These are phyloP conservation scores for Aspergillus sparsus DNA, from an alignment of 495 filamentous ascomycete genomes.

Conservation along the genomic window DNA sequence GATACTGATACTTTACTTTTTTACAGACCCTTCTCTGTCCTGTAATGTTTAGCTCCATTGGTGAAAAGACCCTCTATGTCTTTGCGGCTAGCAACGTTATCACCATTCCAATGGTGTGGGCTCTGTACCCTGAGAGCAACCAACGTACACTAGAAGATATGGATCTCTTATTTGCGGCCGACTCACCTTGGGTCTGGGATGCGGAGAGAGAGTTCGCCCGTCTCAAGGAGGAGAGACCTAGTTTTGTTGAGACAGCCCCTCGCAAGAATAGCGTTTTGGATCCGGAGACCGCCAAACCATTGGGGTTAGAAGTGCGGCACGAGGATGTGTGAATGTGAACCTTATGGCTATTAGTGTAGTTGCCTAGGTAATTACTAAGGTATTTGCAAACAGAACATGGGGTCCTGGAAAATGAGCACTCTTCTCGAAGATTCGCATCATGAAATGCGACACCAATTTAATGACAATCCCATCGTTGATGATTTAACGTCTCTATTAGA, in stretches of 20 bases:
- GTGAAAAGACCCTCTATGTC: slow-evolving; percentile 67
- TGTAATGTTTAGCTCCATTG: slow-evolving; percentile 61
- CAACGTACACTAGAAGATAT: slow-evolving; percentile 71
- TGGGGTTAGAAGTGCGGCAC: slow-evolving; percentile 1
- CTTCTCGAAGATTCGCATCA: too few species aligned
- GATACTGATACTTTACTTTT: not conserved
- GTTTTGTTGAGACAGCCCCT: slow-evolving; percentile 44
- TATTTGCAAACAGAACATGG: too few species aligned
- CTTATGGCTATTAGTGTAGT: not conserved
- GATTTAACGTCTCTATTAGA: too few species aligned
- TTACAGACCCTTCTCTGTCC: slow-evolving; percentile 59
- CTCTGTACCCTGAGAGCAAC: slow-evolving; percentile 67
- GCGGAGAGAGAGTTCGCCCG: slow-evolving; percentile 59
- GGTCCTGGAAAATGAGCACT: too few species aligned
- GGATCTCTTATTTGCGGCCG: slow-evolving; percentile 63
- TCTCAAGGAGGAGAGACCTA: slow-evolving; percentile 56
- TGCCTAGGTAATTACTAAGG: too few species aligned
- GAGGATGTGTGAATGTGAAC: not conserved
- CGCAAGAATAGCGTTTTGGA: slow-evolving; percentile 50
- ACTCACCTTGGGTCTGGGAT: slow-evolving; percentile 63
- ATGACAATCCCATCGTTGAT: too few species aligned
- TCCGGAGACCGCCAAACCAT: slow-evolving; percentile 10
- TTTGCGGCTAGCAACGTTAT: slow-evolving; percentile 65
- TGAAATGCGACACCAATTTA: too few species aligned
- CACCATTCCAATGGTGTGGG: slow-evolving; percentile 66